These are phyloP conservation scores for Nitzschia putrida DNA, from an alignment of 108 stramenopile genomes.

Conservation along the genomic window DNA sequence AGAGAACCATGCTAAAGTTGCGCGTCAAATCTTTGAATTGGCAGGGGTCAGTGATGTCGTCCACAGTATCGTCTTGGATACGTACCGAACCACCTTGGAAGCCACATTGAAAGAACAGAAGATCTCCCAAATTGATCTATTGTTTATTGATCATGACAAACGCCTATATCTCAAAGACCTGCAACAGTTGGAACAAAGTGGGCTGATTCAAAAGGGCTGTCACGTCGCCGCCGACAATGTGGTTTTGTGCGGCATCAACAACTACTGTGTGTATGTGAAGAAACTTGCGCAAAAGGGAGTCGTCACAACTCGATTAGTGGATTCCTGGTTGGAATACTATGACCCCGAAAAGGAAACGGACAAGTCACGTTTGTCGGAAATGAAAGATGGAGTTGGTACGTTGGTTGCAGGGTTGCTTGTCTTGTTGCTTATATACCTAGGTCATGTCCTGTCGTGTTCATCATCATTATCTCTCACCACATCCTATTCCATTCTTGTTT, in stretches of 20 bases:
- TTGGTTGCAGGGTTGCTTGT: background rate
- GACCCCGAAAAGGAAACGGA: slow-evolving; percentile 19
- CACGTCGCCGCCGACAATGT: slow-evolving; percentile 91
- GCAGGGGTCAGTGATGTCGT: slow-evolving; percentile 59
- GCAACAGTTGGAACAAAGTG: slow-evolving; percentile 49
- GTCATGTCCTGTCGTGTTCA: no score
- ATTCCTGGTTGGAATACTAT: slow-evolving; percentile 65
- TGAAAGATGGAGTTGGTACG: slow-evolving; percentile 28
- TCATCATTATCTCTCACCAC: no score
- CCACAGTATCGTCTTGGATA: slow-evolving; percentile 42
- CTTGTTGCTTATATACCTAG: background rate
- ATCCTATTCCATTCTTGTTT: background rate
- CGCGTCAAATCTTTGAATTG: slow-evolving; percentile 57
- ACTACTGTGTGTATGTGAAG: slow-evolving; percentile 73
- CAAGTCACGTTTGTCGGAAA: slow-evolving; percentile 2
- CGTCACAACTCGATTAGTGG: slow-evolving; percentile 53
- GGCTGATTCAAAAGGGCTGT: slow-evolving; percentile 47
- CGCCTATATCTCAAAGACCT: slow-evolving; percentile 76
- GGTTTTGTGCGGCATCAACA: slow-evolving; percentile 64
- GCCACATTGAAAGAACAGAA: background rate
- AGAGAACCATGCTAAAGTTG: slow-evolving; percentile 47
- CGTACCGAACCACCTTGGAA: background rate
- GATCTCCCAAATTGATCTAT: slow-evolving; percentile 44
- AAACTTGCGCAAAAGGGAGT: slow-evolving; percentile 45
- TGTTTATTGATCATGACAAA: slow-evolving; percentile 93